phyloP scores from a whole-genome alignment of 106 monocot genomes.

The Platanthera zijinensis region DNA sequence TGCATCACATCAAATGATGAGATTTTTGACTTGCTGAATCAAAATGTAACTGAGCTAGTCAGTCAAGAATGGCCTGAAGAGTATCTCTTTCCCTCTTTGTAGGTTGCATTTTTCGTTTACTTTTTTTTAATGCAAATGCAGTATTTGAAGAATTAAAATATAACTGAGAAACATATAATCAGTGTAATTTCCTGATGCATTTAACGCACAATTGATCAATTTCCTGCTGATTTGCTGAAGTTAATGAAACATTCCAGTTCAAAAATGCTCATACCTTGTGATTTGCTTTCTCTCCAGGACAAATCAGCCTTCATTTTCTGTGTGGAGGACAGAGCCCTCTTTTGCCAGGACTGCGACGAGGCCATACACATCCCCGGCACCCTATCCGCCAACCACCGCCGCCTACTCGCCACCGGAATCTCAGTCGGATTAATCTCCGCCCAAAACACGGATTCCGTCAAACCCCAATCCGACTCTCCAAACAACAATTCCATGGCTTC shows the following conservation, averaged over 20 bases:
- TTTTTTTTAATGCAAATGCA: not conserved
- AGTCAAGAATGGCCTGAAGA: no score
- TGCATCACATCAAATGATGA: no score
- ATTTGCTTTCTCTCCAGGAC: conserved; percentile 42
- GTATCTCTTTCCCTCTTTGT: not conserved
- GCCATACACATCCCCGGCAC: conserved; percentile 58
- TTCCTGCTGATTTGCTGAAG: not conserved
- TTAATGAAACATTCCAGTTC: not conserved
- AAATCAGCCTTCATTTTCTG: conserved; percentile 86
- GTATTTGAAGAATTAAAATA: not conserved
- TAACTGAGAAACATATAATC: not conserved
- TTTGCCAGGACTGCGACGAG: conserved; percentile 81
- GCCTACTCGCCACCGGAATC: conserved; percentile 82
- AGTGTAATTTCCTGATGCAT: no score
- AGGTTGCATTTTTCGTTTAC: not conserved
- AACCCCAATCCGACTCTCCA: conserved; percentile 19
- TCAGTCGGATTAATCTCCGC: conserved; percentile 43
- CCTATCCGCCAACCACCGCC: conserved; percentile 69
- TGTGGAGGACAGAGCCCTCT: conserved; percentile 90
- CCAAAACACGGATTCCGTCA: conserved; percentile 18
- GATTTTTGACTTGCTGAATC: no score
- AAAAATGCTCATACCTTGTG: not conserved
- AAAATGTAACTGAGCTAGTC: not conserved
- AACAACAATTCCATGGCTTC: conserved; percentile 12
- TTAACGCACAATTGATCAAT: no score